A percentile compares a stretch with the other conserved stretches of the same genome.
Evolutionary conservation across 2,329 filamentous ascomycete genomes (phyloP).

Genomic region (Pezicula radicicola): DNA sequence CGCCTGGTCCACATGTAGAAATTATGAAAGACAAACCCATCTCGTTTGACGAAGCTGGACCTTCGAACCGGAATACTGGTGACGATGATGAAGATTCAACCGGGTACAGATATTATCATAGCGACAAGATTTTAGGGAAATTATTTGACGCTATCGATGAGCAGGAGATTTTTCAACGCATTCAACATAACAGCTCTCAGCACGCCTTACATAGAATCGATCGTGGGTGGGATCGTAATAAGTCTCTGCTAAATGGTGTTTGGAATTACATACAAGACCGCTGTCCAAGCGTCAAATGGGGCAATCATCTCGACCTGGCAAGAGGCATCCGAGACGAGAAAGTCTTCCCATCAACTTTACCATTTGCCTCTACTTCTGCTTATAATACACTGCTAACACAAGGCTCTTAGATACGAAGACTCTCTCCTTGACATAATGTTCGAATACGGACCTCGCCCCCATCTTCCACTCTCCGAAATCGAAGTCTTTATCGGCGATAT

Average conservation of each 20-base stretch:
- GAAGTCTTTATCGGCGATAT: slow-evolving; percentile 58
- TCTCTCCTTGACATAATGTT: slow-evolving; percentile 45
- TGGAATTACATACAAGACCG: slow-evolving; percentile 36
- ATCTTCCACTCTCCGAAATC: slow-evolving; percentile 41
- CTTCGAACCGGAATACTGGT: slow-evolving; percentile 27
- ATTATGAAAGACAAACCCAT: slow-evolving; percentile 35
- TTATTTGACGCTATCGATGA: slow-evolving; percentile 76
- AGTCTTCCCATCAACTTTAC: slow-evolving; percentile 19
- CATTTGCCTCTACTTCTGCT: no score
- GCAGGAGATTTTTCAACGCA: slow-evolving; percentile 49
- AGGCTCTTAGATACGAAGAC: slow-evolving; percentile 48
- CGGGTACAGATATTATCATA: slow-evolving; percentile 62
- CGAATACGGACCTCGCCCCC: slow-evolving; percentile 36
- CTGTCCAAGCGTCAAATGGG: slow-evolving; percentile 31
- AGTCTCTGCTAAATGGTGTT: slow-evolving; percentile 28
- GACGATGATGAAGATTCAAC: slow-evolving; percentile 43
- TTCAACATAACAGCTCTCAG: no score
- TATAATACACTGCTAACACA: neutral
- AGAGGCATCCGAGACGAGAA: slow-evolving; percentile 43
- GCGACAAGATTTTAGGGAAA: slow-evolving; percentile 64
- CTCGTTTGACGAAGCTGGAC: slow-evolving; percentile 17
- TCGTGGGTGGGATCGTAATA: slow-evolving; percentile 3
- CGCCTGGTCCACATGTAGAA: slow-evolving; percentile 39
- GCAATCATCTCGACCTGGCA: slow-evolving; percentile 34
- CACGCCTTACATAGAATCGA: no score